Percentiles rank a stretch among this genome's conserved stretches.
phyloP scores from a whole-genome alignment of 495 filamentous ascomycete genomes.

The Tuber borchii region DNA sequence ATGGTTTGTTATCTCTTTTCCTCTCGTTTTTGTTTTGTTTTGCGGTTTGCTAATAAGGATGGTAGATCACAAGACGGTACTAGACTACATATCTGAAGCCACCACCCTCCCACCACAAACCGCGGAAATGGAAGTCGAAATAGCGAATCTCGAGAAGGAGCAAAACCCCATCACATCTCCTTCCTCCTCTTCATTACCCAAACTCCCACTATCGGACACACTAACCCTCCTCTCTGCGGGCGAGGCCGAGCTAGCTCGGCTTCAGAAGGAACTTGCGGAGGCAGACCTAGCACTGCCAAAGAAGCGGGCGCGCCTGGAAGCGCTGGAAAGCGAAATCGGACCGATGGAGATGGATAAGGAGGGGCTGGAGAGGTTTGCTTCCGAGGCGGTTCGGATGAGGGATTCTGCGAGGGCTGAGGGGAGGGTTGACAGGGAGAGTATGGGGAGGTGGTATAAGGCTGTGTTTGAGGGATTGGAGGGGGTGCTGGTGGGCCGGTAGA shows the following conservation, averaged over 20 bases:
- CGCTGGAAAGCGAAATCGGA: constrained; percentile 63
- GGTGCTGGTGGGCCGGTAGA: constrained; percentile 12
- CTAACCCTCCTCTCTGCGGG: constrained; percentile 52
- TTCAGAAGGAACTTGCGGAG: constrained; percentile 64
- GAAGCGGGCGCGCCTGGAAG: constrained; percentile 64
- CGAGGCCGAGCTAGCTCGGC: constrained; percentile 60
- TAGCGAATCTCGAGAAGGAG: constrained; percentile 50
- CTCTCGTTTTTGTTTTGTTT: neutral
- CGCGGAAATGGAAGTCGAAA: constrained; percentile 54
- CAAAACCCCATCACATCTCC: constrained; percentile 45
- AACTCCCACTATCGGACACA: constrained; percentile 57
- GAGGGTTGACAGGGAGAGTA: constrained; percentile 32
- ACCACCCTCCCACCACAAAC: constrained; percentile 58
- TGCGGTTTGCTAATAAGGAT: neutral
- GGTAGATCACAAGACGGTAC: constrained; percentile 5
- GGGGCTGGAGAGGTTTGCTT: constrained; percentile 61
- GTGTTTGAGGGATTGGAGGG: constrained; percentile 29
- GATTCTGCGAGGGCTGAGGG: constrained; percentile 50
- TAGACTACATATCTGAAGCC: constrained; percentile 51
- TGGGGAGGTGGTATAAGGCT: constrained; percentile 39
- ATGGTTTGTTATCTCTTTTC: constrained; percentile 24
- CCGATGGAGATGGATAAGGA: constrained; percentile 65
- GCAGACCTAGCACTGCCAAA: constrained; percentile 66
- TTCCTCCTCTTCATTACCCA: constrained; percentile 48
- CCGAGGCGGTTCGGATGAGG: constrained; percentile 72